Percentiles rank a stretch among this genome's conserved stretches.
These are phyloP conservation scores for Fusarium ambrosium DNA, from an alignment of 2,329 filamentous ascomycete species.

Conservation along the genomic window DNA sequence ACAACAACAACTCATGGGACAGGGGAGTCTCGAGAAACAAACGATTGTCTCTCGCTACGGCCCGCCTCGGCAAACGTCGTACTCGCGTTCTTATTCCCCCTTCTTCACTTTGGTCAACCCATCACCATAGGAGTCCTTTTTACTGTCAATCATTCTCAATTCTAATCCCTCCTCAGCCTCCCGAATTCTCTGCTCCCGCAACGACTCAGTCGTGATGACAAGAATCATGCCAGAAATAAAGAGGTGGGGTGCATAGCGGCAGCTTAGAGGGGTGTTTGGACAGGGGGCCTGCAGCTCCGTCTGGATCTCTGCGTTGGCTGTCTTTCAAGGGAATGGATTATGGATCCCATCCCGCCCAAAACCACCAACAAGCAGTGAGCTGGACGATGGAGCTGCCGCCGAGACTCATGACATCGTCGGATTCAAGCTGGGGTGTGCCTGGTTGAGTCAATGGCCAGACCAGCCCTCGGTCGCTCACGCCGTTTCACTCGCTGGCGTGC, in stretches of 20 bases:
- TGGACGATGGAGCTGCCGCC: slow-evolving; percentile 36
- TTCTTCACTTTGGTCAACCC: slow-evolving; percentile 6
- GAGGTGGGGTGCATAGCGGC: slow-evolving; percentile 28
- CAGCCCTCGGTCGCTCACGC: slow-evolving; percentile 17
- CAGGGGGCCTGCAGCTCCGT: slow-evolving; percentile 22
- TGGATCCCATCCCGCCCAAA: slow-evolving; percentile 33
- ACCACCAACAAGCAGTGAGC: slow-evolving; percentile 35
- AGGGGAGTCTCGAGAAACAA: slow-evolving; percentile 33
- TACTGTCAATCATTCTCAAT: neutral
- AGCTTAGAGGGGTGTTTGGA: slow-evolving; percentile 18
- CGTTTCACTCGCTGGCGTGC: slow-evolving; percentile 6
- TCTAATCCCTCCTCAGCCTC: slow-evolving; percentile 7
- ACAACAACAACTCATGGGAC: slow-evolving; percentile 22
- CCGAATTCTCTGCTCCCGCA: neutral
- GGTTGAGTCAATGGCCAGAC: slow-evolving; percentile 27
- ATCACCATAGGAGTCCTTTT: neutral
- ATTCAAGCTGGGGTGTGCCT: slow-evolving; percentile 38
- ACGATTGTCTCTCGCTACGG: slow-evolving; percentile 29
- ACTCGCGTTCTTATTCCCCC: slow-evolving; percentile 14
- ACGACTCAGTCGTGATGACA: slow-evolving; percentile 8
- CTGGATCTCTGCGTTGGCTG: slow-evolving; percentile 28
- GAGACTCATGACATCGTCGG: slow-evolving; percentile 21
- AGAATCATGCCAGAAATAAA: slow-evolving; percentile 31
- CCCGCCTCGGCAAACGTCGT: slow-evolving; percentile 29
- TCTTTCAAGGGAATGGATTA: slow-evolving; percentile 28